Conservation (phyloP, 352 stramenopile genomes). For the Phytophthora pseudosyringae region DNA sequence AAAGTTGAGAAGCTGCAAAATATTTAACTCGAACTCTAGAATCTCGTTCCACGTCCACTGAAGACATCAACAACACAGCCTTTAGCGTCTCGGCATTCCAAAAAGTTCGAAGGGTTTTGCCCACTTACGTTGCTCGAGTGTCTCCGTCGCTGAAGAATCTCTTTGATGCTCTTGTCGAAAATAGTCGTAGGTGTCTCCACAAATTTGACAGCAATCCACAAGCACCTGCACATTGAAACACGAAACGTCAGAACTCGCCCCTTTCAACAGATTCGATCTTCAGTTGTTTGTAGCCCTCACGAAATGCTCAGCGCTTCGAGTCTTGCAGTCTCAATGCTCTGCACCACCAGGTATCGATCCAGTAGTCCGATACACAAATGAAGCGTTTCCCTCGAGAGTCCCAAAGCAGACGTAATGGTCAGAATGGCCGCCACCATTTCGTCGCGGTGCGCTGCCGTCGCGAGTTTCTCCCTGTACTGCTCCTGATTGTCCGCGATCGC, state of each 20-base stretch:
- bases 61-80: constrained; percentile 1
- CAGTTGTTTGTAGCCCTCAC: constrained; percentile 29
- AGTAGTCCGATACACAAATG: constrained; percentile 65
- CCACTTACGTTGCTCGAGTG: constrained; percentile 66
- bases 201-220: constrained; percentile 82
- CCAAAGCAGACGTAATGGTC: constrained; percentile 69
- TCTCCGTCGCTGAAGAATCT: constrained; percentile 61
- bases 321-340: constrained; percentile 26
- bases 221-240: constrained; percentile 39
- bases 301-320: constrained; percentile 70
- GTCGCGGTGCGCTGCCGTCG: constrained; percentile 53
- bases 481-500: constrained; percentile 11
- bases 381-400: constrained; percentile 63
- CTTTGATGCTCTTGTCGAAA: constrained; percentile 61
- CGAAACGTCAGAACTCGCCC: constrained; percentile 1
- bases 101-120: neutral
- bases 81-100: neutral
- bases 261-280: neutral
- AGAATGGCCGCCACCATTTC: constrained; percentile 71
- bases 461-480: constrained; percentile 20
- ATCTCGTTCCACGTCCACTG: constrained; percentile 78
- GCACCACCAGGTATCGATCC: constrained; percentile 52
- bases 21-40: constrained; percentile 49
- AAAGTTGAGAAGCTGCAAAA: constrained; percentile 55
- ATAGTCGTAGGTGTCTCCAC: constrained; percentile 69